These are phyloP conservation scores for Paxillus ammoniavirescens DNA, from an alignment of 768 basidiomycete genomes.

Conservation along the genomic window DNA sequence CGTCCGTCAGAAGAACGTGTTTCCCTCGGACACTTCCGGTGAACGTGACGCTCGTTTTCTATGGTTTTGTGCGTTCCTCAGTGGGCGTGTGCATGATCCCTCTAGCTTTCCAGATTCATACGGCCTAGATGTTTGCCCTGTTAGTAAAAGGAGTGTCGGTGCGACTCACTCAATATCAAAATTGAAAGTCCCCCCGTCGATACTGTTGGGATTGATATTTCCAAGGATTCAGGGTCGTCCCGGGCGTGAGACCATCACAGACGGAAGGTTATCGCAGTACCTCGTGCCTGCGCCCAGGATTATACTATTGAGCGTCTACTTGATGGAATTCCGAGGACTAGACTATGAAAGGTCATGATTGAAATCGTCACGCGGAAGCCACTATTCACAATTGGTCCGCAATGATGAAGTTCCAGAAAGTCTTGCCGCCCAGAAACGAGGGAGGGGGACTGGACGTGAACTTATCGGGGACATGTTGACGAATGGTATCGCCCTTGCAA, in stretches of 20 bases:
- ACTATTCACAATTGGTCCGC: neutral
- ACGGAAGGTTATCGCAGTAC: constrained; percentile 11
- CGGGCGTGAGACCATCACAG: constrained; percentile 26
- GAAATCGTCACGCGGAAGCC: constrained; percentile 5
- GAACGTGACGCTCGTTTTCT: constrained; percentile 12
- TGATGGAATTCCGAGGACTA: constrained; percentile 30
- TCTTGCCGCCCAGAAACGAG: constrained; percentile 1
- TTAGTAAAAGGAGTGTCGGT: constrained; percentile 2
- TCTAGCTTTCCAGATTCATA: neutral
- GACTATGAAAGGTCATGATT: constrained; percentile 9
- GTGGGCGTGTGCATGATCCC: neutral
- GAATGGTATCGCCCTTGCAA: neutral
- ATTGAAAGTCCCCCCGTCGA: constrained; percentile 2
- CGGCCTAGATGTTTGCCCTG: constrained; percentile 4
- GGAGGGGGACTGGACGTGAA: neutral
- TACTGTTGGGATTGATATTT: neutral
- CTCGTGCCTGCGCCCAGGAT: constrained; percentile 30
- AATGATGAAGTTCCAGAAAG: constrained; percentile 20
- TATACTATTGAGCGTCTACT: constrained; percentile 4
- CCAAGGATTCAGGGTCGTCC: constrained; percentile 22
- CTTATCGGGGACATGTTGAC: neutral
- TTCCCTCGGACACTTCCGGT: constrained; percentile 23
- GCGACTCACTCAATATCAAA: constrained; percentile 3
- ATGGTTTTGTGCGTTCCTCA: neutral
- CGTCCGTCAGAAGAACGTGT: constrained; percentile 20